phyloP scores from a whole-genome alignment of 2,329 filamentous ascomycete genomes.

The Aplosporella prunicola region DNA sequence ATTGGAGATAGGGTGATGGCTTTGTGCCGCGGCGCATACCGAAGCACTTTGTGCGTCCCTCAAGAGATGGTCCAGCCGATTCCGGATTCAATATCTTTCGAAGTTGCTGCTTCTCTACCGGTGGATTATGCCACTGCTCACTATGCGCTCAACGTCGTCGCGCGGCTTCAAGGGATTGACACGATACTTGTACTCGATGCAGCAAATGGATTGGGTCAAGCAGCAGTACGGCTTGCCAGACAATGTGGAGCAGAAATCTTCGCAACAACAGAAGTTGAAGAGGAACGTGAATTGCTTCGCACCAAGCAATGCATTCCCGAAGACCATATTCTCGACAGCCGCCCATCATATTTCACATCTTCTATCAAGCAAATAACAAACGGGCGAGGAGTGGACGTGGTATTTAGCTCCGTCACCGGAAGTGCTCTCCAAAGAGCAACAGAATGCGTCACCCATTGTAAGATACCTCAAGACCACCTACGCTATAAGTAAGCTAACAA shows the following conservation, averaged over 20 bases:
- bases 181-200: constrained; percentile 21
- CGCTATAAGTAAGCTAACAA: too few relatives aligned
- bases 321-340: constrained; percentile 1
- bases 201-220: constrained; percentile 12
- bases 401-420: not conserved
- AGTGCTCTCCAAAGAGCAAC: too few relatives aligned
- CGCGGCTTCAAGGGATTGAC: constrained; percentile 8
- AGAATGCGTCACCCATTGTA: too few relatives aligned
- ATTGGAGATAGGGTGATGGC: not conserved
- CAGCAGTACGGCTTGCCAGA: constrained; percentile 11
- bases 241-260: constrained; percentile 10
- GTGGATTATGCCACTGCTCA: not conserved
- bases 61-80: not conserved
- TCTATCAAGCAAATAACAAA: constrained; percentile 6
- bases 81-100: not conserved
- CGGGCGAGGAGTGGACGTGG: constrained; percentile 7
- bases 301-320: not conserved
- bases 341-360: not conserved
- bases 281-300: constrained; percentile 6
- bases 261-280: constrained; percentile 9
- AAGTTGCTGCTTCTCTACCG: not conserved
- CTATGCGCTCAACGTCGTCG: constrained; percentile 15
- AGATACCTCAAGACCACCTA: too few relatives aligned
- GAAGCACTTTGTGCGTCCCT: not conserved
- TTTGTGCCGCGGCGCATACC: not conserved